A percentile compares a stretch with the other conserved stretches of the same genome.
Conservation (phyloP, 139 green algal species). For the Nannochloris sp. region DNA sequence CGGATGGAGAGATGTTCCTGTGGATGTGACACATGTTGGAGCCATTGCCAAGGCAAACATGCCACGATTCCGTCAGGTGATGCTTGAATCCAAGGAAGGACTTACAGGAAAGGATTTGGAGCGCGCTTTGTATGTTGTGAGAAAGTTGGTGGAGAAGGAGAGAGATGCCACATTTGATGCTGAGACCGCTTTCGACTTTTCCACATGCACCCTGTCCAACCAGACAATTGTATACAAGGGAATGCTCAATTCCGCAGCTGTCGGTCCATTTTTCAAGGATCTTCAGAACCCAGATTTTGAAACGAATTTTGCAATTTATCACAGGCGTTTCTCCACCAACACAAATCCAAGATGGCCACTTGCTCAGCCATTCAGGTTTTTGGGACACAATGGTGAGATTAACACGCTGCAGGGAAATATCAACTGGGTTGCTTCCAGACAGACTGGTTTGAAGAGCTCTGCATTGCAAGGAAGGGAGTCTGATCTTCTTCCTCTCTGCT, state of each 20-base stretch:
- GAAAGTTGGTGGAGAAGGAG: slow-evolving; percentile 85
- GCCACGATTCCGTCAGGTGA: slow-evolving; percentile 85
- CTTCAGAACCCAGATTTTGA: slow-evolving; percentile 73
- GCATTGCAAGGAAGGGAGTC: slow-evolving; percentile 84
- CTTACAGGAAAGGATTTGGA: slow-evolving; percentile 78
- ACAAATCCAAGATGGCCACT: slow-evolving; percentile 97
- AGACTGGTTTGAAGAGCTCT: slow-evolving; percentile 74
- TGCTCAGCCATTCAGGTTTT: slow-evolving; percentile 94
- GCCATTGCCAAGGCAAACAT: slow-evolving; percentile 74
- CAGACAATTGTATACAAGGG: slow-evolving; percentile 97
- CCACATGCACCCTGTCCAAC: slow-evolving; percentile 80
- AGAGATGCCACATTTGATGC: slow-evolving; percentile 36
- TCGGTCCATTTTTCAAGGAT: slow-evolving; percentile 88
- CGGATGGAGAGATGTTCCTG: slow-evolving; percentile 88
- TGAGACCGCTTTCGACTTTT: slow-evolving; percentile 64
- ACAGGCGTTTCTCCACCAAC: slow-evolving; percentile 98
- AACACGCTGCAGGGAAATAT: slow-evolving; percentile 99
- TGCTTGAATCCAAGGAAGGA: slow-evolving; percentile 12
- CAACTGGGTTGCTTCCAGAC: slow-evolving; percentile 93
- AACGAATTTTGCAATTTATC: slow-evolving; percentile 94
- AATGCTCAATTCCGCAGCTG: slow-evolving; percentile 28
- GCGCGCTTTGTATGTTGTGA: slow-evolving; percentile 87
- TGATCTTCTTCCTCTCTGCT: slow-evolving; percentile 81
- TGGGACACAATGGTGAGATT: slow-evolving; percentile 99
- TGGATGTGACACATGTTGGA: slow-evolving; percentile 77